phyloP scores from a whole-genome alignment of 768 basidiomycete species.

The Leccinum incarnatum region DNA sequence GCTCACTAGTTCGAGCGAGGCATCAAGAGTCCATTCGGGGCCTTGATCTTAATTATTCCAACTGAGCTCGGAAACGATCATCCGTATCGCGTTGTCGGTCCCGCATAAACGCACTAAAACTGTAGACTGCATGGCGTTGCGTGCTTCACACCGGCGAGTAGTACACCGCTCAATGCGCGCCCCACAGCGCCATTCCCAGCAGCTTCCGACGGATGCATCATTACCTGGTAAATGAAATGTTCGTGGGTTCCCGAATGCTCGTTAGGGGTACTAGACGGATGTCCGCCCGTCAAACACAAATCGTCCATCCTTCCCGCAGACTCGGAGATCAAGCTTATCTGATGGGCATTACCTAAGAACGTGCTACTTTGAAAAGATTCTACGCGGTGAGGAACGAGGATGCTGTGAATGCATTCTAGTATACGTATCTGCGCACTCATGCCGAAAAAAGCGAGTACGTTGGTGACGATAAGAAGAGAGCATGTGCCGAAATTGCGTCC shows the following conservation, averaged over 20 bases:
- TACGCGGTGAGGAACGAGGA: neutral
- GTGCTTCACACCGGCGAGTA: neutral
- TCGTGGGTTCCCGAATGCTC: constrained; percentile 4
- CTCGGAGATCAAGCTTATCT: neutral
- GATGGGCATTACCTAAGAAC: neutral
- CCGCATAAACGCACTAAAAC: neutral
- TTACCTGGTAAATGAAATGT: constrained; percentile 1
- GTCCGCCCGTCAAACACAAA: neutral
- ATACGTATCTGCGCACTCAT: constrained; percentile 3
- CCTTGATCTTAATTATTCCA: neutral
- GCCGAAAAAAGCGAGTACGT: constrained; percentile 3
- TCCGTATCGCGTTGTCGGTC: constrained; percentile 2
- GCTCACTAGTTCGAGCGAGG: neutral
- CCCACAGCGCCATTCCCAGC: neutral
- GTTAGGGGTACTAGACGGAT: neutral
- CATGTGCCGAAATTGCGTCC: neutral
- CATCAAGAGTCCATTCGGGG: neutral
- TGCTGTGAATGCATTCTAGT: constrained; percentile 2
- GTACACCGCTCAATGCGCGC: constrained; percentile 10
- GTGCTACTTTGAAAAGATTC: neutral
- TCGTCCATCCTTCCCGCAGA: neutral
- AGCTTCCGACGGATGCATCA: neutral
- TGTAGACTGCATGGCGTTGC: too few relatives aligned
- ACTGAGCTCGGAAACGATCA: neutral
- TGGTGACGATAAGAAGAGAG: constrained; percentile 8